A percentile compares a stretch with the other conserved stretches of the same genome.
Conservation (phyloP, 2,329 filamentous ascomycete species). For the Rasamsonia emersonii region DNA sequence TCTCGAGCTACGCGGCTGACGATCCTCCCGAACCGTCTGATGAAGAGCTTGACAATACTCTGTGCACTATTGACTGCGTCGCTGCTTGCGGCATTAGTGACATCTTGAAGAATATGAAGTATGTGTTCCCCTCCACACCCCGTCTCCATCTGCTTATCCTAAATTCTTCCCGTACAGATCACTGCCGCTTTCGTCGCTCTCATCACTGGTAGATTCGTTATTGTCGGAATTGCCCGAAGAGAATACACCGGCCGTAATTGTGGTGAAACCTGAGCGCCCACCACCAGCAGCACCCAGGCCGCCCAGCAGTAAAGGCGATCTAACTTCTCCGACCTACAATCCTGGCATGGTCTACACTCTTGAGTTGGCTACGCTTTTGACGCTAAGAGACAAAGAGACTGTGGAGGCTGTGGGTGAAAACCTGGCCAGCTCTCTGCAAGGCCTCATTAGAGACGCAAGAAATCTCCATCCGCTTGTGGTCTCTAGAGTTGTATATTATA, state of each 20-base stretch:
- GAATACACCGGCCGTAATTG: constrained; percentile 69
- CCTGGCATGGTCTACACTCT: constrained; percentile 83
- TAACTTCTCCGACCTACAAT: constrained; percentile 63
- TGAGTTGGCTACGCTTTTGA: constrained; percentile 77
- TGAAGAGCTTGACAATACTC: constrained; percentile 89
- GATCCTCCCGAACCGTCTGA: constrained; percentile 96
- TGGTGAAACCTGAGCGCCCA: constrained; percentile 77
- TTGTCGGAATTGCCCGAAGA: constrained; percentile 83
- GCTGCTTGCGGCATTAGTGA: constrained; percentile 78
- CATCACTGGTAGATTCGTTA: constrained; percentile 61
- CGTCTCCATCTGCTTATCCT: constrained; percentile 11
- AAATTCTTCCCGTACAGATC: constrained; percentile 37
- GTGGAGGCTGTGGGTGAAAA: constrained; percentile 66
- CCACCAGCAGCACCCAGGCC: constrained; percentile 49
- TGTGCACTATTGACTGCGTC: constrained; percentile 90
- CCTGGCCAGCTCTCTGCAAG: constrained; percentile 72
- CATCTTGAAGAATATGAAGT: constrained; percentile 76
- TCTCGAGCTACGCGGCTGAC: constrained; percentile 97
- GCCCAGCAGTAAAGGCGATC: constrained; percentile 50
- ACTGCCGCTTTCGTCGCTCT: constrained; percentile 52
- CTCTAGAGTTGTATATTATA: constrained; percentile 76
- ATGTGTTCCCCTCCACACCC: constrained; percentile 17
- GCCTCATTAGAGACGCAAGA: constrained; percentile 67
- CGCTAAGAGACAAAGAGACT: constrained; percentile 65
- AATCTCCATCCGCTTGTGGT: constrained; percentile 76